Base-by-base conservation (phyloP, 495 filamentous ascomycete genomes). In the Penicillium bialowiezense region DNA sequence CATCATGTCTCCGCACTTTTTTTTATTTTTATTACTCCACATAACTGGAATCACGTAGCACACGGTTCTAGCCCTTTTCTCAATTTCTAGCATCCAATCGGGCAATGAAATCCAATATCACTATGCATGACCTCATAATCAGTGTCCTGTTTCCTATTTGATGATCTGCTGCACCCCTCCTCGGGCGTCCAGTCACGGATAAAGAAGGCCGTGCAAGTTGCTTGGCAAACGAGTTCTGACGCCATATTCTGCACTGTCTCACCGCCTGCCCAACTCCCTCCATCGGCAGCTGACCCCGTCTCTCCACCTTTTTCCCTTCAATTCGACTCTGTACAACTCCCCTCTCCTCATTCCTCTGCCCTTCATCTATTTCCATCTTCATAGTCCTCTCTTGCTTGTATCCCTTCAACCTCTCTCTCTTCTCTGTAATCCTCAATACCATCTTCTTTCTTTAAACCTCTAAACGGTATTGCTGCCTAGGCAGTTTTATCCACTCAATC, bases 1-100 rank as follows among this genome's bases (percentile, higher is more conserved):
- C 43, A 13, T 52, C 57, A 60, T 63, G 38, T 62, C 51, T 48
- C 57, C 54, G 48, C 50, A 44, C 34, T 47, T 46, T 48, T 19
- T 21, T 21, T 18, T 21, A 47, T 46, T 48, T 19, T 21, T 21
- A 7, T 21, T 31, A 6, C 48, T 52, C 55, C 48, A 41, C 44
- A 35, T 48, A 20, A 10, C 21, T 17, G 24, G 26, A 28, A 37
- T 49, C 54, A 49, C 32, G 43, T 43, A 43, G 47, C 54, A 48
- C 58, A 48, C 58, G 54, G 47, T 48, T 57, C 54, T 53, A 51
- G 50, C 41, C 42, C 12, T n/a, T 20, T n/a, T 26, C 10, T 13
- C 12, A 44, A 32, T 26, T 10, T 13, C 36, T 9, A 5, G 17
- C 7, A 15, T 31, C 34, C 44, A 39, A 38, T 47, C 34, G 43